These are phyloP conservation scores for Tripidium arundinaceum DNA, from an alignment of 202 grass and related monocot genomes.

Conservation along the genomic window DNA sequence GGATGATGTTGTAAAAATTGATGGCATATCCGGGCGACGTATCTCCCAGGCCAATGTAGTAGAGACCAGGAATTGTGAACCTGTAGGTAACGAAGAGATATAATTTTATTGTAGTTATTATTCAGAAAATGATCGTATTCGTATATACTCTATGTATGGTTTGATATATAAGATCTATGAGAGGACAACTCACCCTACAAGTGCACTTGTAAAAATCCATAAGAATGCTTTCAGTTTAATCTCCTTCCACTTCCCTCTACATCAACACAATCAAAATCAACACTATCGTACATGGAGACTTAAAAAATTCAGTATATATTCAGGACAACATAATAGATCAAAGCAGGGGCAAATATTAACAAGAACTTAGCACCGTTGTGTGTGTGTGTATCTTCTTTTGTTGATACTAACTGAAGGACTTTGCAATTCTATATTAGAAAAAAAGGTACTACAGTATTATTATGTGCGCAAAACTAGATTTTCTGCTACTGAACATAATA, in stretches of 20 bases:
- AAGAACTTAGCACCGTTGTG: too few relatives aligned
- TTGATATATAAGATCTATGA: not conserved
- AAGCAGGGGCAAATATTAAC: not conserved
- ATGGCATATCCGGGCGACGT: slow-evolving; percentile 45
- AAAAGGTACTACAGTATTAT: not conserved
- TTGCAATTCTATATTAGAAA: not conserved
- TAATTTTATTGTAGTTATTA: not conserved
- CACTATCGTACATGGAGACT: not conserved
- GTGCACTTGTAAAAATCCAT: slow-evolving; percentile 47
- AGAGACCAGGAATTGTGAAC: slow-evolving; percentile 42
- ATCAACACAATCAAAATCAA: not conserved
- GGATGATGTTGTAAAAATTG: slow-evolving; percentile 49
- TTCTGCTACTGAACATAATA: not conserved
- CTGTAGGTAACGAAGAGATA: not conserved
- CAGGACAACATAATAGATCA: too few relatives aligned
- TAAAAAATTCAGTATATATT: not conserved
- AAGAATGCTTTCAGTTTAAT: slow-evolving; percentile 39
- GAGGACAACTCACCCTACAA: slow-evolving; percentile 29
- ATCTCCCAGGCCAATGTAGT: slow-evolving; percentile 46
- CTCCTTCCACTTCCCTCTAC: slow-evolving; percentile 38
- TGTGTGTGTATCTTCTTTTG: not conserved
- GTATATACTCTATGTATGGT: not conserved
- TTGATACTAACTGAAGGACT: not conserved
- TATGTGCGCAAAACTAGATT: not conserved
- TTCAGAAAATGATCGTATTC: not conserved